Base-by-base conservation (phyloP, 106 monocot genomes). In the Chionographis japonica region DNA sequence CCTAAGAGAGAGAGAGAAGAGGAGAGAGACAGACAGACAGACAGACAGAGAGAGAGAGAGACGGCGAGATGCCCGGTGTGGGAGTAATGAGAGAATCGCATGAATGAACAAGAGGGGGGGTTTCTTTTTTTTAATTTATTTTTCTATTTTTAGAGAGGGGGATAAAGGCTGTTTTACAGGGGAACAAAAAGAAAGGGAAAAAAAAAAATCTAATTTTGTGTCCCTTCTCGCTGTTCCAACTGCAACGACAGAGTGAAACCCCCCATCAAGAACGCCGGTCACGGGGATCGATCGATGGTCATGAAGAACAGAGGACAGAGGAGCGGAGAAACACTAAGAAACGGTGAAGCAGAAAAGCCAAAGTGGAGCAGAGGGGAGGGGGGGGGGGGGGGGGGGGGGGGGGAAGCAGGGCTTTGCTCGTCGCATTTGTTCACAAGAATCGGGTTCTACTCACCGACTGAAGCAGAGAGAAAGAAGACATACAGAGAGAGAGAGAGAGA, bases 401-500 rank as follows among this genome's bases (percentile, higher is more conserved):
- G 52, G 16, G 35, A 59, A 59, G 17, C 16, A 59, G 50, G 36
- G 46, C 27, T 38, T 52, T 6, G 67, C 38, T 19, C 10, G 62
- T 18, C 4, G 41, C 46, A 9, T 67, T 52, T 52, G 67, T 2
- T n/a, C 37, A 43, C 40, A 54, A 19, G 63, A 72, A 63, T 63
- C 63, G 4, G 72, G 63, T 72, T 72, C 72, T 42, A 37, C 1
- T 20, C 37, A 14, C 14, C 9, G 63, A 63, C n/a, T 39, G 54
- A 51, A 40, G 39, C 62, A 39, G 12, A 4, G 36, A 52, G 70
- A 50, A 8, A 16, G 60, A 70, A 11, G 19, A 51, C 43, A 63
- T 41, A 46, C 43, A 5, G 37, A 5, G 9, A 46, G 46, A 10
- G 2, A 6, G 5, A 6, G 1, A 19, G 8, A 10, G 36, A 27